Conservation (phyloP, 2,329 filamentous ascomycete genomes). For the Scortechinia acanthostroma region DNA sequence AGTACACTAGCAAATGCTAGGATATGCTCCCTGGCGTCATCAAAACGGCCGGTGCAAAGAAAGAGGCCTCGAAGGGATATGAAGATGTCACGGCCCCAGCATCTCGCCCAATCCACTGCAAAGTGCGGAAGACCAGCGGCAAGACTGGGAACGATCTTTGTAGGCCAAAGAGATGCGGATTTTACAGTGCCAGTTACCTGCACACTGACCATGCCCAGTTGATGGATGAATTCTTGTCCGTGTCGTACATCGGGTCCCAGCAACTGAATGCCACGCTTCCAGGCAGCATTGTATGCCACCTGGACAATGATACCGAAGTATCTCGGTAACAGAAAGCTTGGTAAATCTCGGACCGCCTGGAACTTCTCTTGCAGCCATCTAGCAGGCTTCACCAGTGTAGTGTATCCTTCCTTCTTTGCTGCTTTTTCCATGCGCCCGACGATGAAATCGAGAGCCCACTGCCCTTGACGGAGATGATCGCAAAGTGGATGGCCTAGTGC, state of each 20-base stretch:
- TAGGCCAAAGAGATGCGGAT: conserved; percentile 83
- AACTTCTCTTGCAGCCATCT: conserved; percentile 79
- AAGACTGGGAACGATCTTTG: conserved; percentile 75
- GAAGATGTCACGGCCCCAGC: conserved; percentile 95
- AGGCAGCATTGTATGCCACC: conserved; percentile 79
- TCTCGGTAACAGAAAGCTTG: conserved; percentile 81
- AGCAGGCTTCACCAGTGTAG: conserved; percentile 56
- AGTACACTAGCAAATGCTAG: conserved; percentile 88
- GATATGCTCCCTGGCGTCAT: conserved; percentile 88
- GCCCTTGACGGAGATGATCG: conserved; percentile 81
- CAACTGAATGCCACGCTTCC: conserved; percentile 69
- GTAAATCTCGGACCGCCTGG: conserved; percentile 75
- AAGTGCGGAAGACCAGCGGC: conserved; percentile 94
- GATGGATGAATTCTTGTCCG: conserved; percentile 83
- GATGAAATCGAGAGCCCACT: conserved; percentile 89
- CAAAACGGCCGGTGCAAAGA: conserved; percentile 80
- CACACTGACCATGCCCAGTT: conserved; percentile 81
- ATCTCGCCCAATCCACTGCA: conserved; percentile 84
- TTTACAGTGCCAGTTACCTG: conserved; percentile 85
- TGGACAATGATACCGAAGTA: conserved; percentile 88
- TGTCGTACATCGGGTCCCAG: conserved; percentile 72
- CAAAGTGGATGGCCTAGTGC: conserved; percentile 89
- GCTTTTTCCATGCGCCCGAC: conserved; percentile 70
- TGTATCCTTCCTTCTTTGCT: conserved; percentile 53
- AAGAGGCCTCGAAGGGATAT: conserved; percentile 90